phyloP scores from a whole-genome alignment of 2,329 filamentous ascomycete species.

The Botryosphaeria dothidea region DNA sequence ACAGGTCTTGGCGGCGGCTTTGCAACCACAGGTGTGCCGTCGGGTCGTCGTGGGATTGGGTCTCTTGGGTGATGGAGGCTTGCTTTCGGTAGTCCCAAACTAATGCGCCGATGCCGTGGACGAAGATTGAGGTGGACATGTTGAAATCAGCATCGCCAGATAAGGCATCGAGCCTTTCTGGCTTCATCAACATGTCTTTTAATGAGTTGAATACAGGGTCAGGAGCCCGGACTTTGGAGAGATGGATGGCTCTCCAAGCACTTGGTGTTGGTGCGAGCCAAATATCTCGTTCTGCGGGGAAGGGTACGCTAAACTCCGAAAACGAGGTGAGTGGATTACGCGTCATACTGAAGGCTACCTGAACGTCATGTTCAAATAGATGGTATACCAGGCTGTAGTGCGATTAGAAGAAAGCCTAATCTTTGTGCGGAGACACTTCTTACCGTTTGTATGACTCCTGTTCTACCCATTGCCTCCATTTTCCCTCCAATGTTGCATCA shows the following conservation, averaged over 20 bases:
- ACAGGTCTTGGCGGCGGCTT: constrained; percentile 24
- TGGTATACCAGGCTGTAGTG: constrained; percentile 66
- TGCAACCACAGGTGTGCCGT: constrained; percentile 25
- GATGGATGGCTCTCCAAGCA: constrained; percentile 65
- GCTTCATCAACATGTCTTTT: background rate
- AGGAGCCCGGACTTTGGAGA: constrained; percentile 37
- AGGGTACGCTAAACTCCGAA: constrained; percentile 65
- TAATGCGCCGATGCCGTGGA: background rate
- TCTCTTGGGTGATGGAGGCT: constrained; percentile 3
- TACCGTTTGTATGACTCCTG: constrained; percentile 57
- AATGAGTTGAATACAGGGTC: constrained; percentile 17
- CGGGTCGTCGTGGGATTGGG: constrained; percentile 17
- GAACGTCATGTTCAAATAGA: constrained; percentile 64
- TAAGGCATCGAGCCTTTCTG: constrained; percentile 34
- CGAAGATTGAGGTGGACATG: constrained; percentile 35
- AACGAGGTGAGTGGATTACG: constrained; percentile 68
- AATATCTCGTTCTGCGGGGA: constrained; percentile 62
- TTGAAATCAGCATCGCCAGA: constrained; percentile 52
- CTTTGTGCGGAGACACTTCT: constrained; percentile 16
- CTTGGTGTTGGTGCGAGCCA: constrained; percentile 66
- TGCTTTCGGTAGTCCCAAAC: constrained; percentile 13
- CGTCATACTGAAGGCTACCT: constrained; percentile 66
- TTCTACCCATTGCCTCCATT: constrained; percentile 66
- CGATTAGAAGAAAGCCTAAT: constrained; percentile 13
- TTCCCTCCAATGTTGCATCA: constrained; percentile 58